Evolutionary conservation across 2,329 filamentous ascomycete genomes (phyloP), one percentile per base, ranked within the genome.

Genomic region (Colletotrichum tofieldiae): DNA sequence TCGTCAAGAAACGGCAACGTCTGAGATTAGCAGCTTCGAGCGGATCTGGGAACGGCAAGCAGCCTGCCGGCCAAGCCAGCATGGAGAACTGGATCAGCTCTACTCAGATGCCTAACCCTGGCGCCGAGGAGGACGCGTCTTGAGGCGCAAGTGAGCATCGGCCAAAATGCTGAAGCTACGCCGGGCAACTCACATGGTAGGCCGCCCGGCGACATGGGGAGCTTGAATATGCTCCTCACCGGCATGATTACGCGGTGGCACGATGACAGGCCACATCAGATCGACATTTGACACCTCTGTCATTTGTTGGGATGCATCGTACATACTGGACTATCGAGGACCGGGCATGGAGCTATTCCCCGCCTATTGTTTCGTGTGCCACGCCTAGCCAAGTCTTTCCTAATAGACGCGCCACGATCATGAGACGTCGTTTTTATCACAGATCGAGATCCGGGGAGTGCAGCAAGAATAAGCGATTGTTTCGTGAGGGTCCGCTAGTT

Each of bases 11-110:
- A 80, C 91, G 93, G 73, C 92, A 91, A 75, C 87, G 86, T 82
- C 75, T 87, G 83, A 75, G 80, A 81, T 58, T 62, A 16, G 65
- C 73, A 29, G 49, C 64, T 11, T 64, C 63, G 43, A 61, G 37
- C 47, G 62, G 29, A 16, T 66, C 65, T 75, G 75, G 59, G 74
- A 69, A 74, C 72, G 77, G 74, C 73, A 86, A 88, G 32, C 89
- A 91, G 69, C 82, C 84, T 14, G 84, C 83, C 58, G 90, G 90
- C 52, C 92, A 93, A 79, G 91, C 90, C 67, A 87, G 91, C 81
- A 94, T 96, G 93, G 93, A 95, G 82, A 93, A 94, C 78, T 96
- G 94, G 92, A 95, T 96, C 78, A 86, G 88, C 32, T 94, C 93
- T 58, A 95, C 93, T n/a, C 94, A 95, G 80, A 84, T 91, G 75